These are phyloP conservation scores for Hypoxylon subgilvum DNA, from an alignment of 495 filamentous ascomycete genomes.

Conservation along the genomic window DNA sequence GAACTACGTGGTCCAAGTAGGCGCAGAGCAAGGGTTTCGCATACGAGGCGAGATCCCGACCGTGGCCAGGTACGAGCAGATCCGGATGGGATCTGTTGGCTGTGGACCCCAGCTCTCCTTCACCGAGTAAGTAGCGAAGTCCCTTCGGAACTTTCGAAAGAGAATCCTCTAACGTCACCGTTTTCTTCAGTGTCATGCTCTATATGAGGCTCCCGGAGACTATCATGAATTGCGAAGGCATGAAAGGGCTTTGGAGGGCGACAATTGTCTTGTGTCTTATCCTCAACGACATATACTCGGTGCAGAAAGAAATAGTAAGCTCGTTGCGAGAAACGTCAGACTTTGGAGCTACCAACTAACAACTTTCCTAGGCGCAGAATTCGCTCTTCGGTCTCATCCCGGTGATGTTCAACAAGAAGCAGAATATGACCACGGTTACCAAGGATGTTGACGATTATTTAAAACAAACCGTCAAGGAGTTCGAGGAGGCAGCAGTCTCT, in stretches of 20 bases:
- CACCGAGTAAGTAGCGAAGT: constrained; percentile 34
- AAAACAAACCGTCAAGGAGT: constrained; percentile 22
- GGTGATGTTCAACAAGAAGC: constrained; percentile 34
- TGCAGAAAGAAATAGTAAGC: constrained; percentile 43
- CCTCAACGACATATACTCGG: constrained; percentile 39
- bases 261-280: constrained; percentile 39
- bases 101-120: constrained; percentile 40
- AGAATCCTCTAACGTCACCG: too few species aligned
- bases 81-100: constrained; percentile 38
- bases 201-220: constrained; percentile 35
- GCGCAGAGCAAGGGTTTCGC: constrained; percentile 32
- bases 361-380: constrained; percentile 23
- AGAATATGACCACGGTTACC: constrained; percentile 28
- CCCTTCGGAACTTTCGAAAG: too few species aligned
- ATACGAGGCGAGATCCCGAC: constrained; percentile 35
- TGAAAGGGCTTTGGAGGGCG: constrained; percentile 39
- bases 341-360: too few species aligned
- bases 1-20: constrained; percentile 40
- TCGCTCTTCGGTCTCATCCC: constrained; percentile 38
- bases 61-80: constrained; percentile 34
- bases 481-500: constrained; percentile 28
- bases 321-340: background rate
- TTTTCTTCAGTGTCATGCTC: constrained; percentile 31
- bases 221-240: constrained; percentile 35
- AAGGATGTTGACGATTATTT: constrained; percentile 18